Base-by-base conservation (phyloP, 108 stramenopile genomes). In the Pseudonitzschia delicatissima region DNA sequence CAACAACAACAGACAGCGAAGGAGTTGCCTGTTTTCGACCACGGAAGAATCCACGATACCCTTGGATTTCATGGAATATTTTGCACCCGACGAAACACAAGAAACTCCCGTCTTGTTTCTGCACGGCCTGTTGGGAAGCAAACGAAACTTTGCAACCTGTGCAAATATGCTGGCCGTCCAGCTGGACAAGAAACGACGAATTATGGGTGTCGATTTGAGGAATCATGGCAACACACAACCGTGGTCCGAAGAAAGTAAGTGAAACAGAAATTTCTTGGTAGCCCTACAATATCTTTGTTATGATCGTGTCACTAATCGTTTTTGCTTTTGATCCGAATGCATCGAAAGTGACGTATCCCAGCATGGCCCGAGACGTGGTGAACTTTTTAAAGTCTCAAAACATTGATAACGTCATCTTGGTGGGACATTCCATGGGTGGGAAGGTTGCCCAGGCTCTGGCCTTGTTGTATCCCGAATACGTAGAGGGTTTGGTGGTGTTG, bases 361-460 rank as follows among this genome's bases (percentile, higher is more conserved):
- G 79, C 69, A 96, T 98, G 95, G 94, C 94, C 25, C 61, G 71
- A 36, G 97, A 96, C 73, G 95, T 96, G 2, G 26, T 89, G 25
- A 66, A 78, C 18, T 87, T 93, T 49, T 57, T 96, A 68, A 77
- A 93, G 32, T 59, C 61, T 36, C 76, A 79, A 37, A 62, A 75
- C 2, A 62, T 90, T 20, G 67, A 77, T 0, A 71, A 85, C 33
- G 90, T 78, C 13, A 74, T 92, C 3, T 29, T 98, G 27, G 80
- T 96, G 8, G 97, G 96, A 9, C 97, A 98, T 64, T 77, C 73
- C 57, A 96, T 97, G 95, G 98, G 98, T 13, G 98, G 96, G 21
- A 98, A 98, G 77, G 92, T 94, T 7, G 92, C 90, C 25, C 79
- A 87, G 66, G 78, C 84, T 25, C 59, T 87, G 31, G 94, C 93